A percentile compares a stretch with the other conserved stretches of the same genome.
phyloP scores from a whole-genome alignment of 129 eudicot species.

The Chrysanthemum lavandulifolium region DNA sequence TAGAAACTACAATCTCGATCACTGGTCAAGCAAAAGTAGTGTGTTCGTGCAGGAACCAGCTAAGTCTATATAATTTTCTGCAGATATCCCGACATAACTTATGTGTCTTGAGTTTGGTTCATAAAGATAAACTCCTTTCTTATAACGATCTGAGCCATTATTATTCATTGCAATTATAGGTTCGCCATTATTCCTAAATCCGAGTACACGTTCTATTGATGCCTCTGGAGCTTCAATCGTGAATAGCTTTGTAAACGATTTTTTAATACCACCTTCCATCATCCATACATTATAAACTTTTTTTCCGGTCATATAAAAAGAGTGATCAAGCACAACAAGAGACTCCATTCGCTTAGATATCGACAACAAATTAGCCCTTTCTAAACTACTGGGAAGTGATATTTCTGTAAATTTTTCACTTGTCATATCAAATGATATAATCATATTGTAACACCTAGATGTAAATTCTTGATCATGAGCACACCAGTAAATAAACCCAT shows the following conservation, averaged over 20 bases:
- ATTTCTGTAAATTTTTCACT: conserved; percentile 7
- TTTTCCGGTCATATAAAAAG: neutral
- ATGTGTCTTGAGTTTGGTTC: neutral
- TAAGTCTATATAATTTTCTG: neutral
- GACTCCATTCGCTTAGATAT: neutral
- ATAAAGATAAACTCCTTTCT: neutral
- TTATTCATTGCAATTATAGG: neutral
- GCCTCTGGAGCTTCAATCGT: neutral
- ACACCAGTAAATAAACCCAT: conserved; percentile 5
- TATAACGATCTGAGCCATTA: no score
- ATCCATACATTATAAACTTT: neutral
- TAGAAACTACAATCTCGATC: neutral
- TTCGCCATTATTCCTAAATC: neutral
- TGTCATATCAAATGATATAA: conserved; percentile 13
- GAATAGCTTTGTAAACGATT: neutral
- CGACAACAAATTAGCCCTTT: neutral
- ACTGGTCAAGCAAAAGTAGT: conserved; percentile 13
- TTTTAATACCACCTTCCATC: neutral
- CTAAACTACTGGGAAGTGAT: neutral
- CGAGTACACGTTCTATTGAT: neutral
- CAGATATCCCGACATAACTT: neutral
- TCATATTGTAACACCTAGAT: neutral
- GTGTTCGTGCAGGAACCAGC: conserved; percentile 6
- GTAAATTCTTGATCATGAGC: neutral
- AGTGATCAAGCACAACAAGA: neutral